Evolutionary conservation across 768 basidiomycete genomes (phyloP), one percentile per base, ranked within the genome.

Genomic region (Leccinum broughii): DNA sequence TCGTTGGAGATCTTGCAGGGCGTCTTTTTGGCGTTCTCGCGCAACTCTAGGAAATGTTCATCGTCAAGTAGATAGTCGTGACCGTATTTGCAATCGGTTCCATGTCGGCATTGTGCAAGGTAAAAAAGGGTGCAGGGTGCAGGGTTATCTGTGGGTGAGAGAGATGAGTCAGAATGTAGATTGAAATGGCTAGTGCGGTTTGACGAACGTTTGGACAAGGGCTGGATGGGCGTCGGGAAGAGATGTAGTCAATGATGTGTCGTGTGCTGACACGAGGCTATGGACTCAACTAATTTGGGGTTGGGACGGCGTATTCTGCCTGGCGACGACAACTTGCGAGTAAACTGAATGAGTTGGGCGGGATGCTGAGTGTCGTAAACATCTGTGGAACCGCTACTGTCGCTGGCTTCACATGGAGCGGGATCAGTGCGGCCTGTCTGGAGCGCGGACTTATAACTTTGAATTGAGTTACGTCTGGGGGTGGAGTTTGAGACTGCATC

Each of bases 111-210:
- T 51, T 76, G 78, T 32, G 83, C 79, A 28, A 88, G 76, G 68
- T 87, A 88, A 72, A 84, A 87, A 54, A 86, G 72, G 17, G 85
- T 87, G 68, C 87, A 88, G 15, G 87, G 86, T 24, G 87, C 81
- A 2, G 87, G 86, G 66, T 76, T 83, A 66, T 87, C 86, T 65
- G 57, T 44, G 22, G 51, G 41, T 50, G 48, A 24, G 48, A 24
- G 13, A 32, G 22, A 52, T 22, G 13, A 14, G 44, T 66, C 32
- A 60, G 55, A 13, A 32, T 24, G 9, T 26, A 17, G 8, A 50
- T 39, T 5, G 41, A 50, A n/a, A 56, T 44, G 60, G 51, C 28
- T 59, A 51, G 41, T 52, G 58, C 24, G 58, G 46, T 55, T 56
- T 39, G 56, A 81, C 84, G 60, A 70, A 87, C 86, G 85, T 69